These are phyloP conservation scores for Penicillium sclerotiorum DNA, from an alignment of 2,329 filamentous ascomycete species.

Conservation along the genomic window DNA sequence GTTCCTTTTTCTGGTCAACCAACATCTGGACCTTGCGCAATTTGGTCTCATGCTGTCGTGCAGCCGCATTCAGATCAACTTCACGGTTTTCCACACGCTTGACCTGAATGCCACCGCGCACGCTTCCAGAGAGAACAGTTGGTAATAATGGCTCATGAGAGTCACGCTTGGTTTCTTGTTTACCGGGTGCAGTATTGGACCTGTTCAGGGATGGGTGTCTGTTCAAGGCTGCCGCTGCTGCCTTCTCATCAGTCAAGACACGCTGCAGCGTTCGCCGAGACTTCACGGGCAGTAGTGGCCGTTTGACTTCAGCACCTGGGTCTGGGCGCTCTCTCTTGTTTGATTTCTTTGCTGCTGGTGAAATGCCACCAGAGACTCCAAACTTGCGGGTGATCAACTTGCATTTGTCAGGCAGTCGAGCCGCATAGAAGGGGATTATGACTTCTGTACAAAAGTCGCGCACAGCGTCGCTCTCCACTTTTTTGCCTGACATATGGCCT, in stretches of 20 bases:
- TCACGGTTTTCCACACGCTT: conserved; percentile 52
- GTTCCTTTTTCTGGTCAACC: conserved; percentile 50
- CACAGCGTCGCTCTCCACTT: conserved; percentile 47
- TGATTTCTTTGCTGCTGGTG: conserved; percentile 37
- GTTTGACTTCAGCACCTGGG: conserved; percentile 35
- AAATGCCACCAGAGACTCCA: conserved; percentile 45
- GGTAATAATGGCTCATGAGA: conserved; percentile 45
- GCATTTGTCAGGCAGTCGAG: conserved; percentile 51
- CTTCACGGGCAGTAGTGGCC: conserved; percentile 28
- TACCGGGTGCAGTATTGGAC: conserved; percentile 46
- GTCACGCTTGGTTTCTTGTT: conserved; percentile 44
- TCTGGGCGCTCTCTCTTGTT: conserved; percentile 30
- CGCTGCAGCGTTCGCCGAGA: conserved; percentile 47
- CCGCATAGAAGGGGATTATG: conserved; percentile 53
- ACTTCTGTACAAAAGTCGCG: conserved; percentile 55
- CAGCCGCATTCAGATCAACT: conserved; percentile 50
- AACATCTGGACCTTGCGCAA: conserved; percentile 49
- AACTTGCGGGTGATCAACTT: conserved; percentile 51
- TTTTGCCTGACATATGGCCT: conserved; percentile 34
- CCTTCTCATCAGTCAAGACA: conserved; percentile 50
- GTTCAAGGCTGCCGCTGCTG: conserved; percentile 30
- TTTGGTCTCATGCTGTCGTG: conserved; percentile 49
- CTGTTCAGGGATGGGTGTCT: conserved; percentile 44
- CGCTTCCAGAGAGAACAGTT: conserved; percentile 33
- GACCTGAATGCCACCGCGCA: conserved; percentile 48